A percentile compares a stretch with the other conserved stretches of the same genome.
Evolutionary conservation across 208 protist genomes (phyloP).

Genomic region (Leishmania arabica): DNA sequence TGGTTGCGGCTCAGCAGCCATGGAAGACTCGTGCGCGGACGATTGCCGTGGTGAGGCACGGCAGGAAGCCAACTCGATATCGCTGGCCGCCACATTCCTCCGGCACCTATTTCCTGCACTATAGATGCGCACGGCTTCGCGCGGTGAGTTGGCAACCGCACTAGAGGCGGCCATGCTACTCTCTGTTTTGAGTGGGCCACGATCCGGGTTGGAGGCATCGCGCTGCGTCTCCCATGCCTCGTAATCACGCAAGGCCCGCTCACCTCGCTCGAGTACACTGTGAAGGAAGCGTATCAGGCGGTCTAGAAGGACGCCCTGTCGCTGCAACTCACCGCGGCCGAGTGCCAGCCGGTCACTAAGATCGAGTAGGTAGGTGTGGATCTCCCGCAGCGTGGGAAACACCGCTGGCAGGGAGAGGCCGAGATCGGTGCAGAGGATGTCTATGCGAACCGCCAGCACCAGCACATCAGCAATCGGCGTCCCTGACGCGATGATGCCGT

Average conservation of each 20-base stretch:
- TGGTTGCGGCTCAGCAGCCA: background rate
- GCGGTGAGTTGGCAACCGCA: slow-evolving; percentile 4
- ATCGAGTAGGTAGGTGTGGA: slow-evolving; percentile 64
- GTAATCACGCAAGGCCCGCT: slow-evolving; percentile 31
- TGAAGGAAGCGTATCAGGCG: slow-evolving; percentile 32
- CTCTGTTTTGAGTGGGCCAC: background rate
- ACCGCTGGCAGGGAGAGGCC: slow-evolving; percentile 45
- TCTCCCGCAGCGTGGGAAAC: slow-evolving; percentile 59
- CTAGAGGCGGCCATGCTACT: slow-evolving; percentile 7
- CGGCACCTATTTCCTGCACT: background rate
- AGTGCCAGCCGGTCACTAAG: slow-evolving; percentile 30
- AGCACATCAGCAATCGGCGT: slow-evolving; percentile 52
- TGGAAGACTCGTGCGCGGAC: background rate
- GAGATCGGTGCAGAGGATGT: slow-evolving; percentile 59
- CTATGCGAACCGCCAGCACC: slow-evolving; percentile 64
- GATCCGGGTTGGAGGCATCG: slow-evolving; percentile 1
- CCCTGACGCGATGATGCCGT: slow-evolving; percentile 39
- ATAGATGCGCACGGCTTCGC: background rate
- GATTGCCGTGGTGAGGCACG: background rate
- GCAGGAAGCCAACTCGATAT: slow-evolving; percentile 3
- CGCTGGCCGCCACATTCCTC: background rate
- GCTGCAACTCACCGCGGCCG: slow-evolving; percentile 15
- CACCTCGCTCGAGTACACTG: slow-evolving; percentile 33
- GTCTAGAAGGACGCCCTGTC: slow-evolving; percentile 35
- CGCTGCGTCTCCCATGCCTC: slow-evolving; percentile 29